Evolutionary conservation across 768 basidiomycete genomes (phyloP).

Genomic region (Collybiopsis confluens): DNA sequence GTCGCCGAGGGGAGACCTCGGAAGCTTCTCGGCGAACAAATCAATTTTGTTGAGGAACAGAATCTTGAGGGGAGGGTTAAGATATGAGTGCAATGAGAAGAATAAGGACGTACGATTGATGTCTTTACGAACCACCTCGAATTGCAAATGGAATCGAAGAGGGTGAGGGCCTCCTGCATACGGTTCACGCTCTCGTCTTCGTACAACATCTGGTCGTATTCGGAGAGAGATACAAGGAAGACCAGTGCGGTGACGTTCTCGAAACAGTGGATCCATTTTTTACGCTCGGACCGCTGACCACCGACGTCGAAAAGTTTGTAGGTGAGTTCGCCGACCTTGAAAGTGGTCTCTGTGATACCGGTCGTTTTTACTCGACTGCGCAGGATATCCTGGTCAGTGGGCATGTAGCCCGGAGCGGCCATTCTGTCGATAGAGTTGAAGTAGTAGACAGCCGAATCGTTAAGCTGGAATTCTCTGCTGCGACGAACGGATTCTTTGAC

Average conservation of each 20-base stretch:
- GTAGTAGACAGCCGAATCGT: too few relatives aligned
- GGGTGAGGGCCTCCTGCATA: constrained; percentile 93
- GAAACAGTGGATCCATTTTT: constrained; percentile 87
- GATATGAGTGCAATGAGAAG: not conserved
- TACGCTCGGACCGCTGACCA: constrained; percentile 78
- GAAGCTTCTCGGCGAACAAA: constrained; percentile 90
- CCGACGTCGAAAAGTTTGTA: constrained; percentile 93
- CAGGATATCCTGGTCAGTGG: constrained; percentile 93
- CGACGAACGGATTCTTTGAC: too few relatives aligned
- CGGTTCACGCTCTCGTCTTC: constrained; percentile 91
- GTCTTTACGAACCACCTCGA: constrained; percentile 96
- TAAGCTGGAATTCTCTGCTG: too few relatives aligned
- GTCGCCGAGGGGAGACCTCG: constrained; percentile 68
- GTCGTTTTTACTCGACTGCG: constrained; percentile 94
- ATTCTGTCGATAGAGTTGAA: too few relatives aligned
- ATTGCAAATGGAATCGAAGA: constrained; percentile 97
- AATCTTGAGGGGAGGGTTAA: constrained; percentile 46
- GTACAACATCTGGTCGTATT: constrained; percentile 97
- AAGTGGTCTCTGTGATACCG: constrained; percentile 94
- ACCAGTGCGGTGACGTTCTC: constrained; percentile 91
- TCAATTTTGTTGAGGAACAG: constrained; percentile 97
- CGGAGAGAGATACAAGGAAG: constrained; percentile 88
- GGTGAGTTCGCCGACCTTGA: constrained; percentile 90
- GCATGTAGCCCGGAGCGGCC: constrained; percentile 68
- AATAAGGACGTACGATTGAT: constrained; percentile 62